Percentiles rank a stretch among this genome's conserved stretches.
phyloP scores from a whole-genome alignment of 2,329 filamentous ascomycete genomes.

The Myriangium duriaei region DNA sequence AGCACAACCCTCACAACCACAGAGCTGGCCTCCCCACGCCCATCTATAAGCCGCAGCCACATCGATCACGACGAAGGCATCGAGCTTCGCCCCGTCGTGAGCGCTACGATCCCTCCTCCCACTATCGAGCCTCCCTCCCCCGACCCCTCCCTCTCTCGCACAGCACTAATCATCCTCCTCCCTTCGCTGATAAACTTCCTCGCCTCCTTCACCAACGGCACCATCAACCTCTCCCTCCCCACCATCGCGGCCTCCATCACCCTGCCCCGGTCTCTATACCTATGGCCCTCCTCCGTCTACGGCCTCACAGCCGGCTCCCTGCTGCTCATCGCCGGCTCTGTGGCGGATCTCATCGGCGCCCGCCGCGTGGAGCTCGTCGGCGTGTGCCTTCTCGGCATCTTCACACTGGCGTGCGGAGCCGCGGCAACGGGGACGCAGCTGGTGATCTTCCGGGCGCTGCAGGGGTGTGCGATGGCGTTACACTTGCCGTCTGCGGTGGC shows the following conservation, averaged over 20 bases:
- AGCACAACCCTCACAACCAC: too few relatives aligned
- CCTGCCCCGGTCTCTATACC: not conserved
- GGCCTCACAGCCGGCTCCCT: conserved; percentile 35
- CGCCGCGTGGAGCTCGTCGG: conserved; percentile 33
- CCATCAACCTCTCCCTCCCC: not conserved
- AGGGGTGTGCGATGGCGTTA: not conserved
- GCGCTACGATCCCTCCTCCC: too few relatives aligned
- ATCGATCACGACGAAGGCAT: too few relatives aligned
- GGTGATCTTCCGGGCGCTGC: conserved; percentile 4
- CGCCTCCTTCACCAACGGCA: not conserved
- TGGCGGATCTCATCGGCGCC: conserved; percentile 38
- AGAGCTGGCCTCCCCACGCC: too few relatives aligned
- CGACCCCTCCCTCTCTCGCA: too few relatives aligned
- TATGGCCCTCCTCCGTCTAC: conserved; percentile 13
- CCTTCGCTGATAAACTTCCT: not conserved
- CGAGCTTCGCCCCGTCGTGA: too few relatives aligned
- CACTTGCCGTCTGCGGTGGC: not conserved
- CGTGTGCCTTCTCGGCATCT: conserved; percentile 29
- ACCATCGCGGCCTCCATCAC: not conserved
- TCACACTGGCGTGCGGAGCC: conserved; percentile 31
- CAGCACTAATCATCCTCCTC: not conserved
- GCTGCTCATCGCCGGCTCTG: conserved; percentile 35
- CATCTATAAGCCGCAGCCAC: too few relatives aligned
- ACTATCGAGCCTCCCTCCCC: too few relatives aligned
- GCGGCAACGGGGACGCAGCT: conserved; percentile 19